Percentiles rank a stretch among this genome's conserved stretches.
Conservation (phyloP, 1,139 yeast species). For the Suhomyces ambrosiae region DNA sequence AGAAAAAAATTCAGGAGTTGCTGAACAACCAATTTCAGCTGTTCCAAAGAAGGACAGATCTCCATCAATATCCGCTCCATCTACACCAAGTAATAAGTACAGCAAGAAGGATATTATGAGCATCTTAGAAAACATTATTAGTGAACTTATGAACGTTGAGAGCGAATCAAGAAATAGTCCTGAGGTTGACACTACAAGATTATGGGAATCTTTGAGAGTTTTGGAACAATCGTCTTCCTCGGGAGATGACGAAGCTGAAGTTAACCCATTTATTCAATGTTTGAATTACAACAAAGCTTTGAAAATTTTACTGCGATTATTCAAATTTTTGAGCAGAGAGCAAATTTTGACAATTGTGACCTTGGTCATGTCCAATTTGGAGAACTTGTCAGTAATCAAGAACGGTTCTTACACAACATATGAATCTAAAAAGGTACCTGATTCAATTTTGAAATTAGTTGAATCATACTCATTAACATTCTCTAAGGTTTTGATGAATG, state of each 20-base stretch:
- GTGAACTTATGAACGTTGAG: constrained; percentile 77
- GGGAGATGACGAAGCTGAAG: constrained; percentile 46
- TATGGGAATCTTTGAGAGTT: constrained; percentile 82
- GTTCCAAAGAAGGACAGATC: constrained; percentile 24
- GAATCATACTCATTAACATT: constrained; percentile 83
- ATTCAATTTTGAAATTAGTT: constrained; percentile 60
- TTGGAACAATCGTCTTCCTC: constrained; percentile 51
- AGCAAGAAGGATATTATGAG: constrained; percentile 50
- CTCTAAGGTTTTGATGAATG: constrained; percentile 81
- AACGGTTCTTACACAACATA: constrained; percentile 78
- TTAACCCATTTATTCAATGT: constrained; percentile 84
- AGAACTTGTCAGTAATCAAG: constrained; percentile 75
- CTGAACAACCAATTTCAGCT: constrained; percentile 8
- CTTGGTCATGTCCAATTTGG: constrained; percentile 78
- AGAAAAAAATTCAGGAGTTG: constrained; percentile 21
- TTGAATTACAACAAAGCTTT: constrained; percentile 85
- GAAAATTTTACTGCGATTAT: constrained; percentile 84
- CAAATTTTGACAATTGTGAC: constrained; percentile 80
- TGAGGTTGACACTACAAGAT: constrained; percentile 53
- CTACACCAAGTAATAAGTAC: constrained; percentile 36
- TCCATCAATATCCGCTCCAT: constrained; percentile 29
- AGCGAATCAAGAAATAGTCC: constrained; percentile 73
- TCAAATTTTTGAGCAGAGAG: constrained; percentile 77
- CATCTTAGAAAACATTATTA: constrained; percentile 75
- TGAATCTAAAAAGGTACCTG: constrained; percentile 53